Evolutionary conservation across 202 grass and related monocot species (phyloP).

Genomic region (Miscanthus sacchariflorus): DNA sequence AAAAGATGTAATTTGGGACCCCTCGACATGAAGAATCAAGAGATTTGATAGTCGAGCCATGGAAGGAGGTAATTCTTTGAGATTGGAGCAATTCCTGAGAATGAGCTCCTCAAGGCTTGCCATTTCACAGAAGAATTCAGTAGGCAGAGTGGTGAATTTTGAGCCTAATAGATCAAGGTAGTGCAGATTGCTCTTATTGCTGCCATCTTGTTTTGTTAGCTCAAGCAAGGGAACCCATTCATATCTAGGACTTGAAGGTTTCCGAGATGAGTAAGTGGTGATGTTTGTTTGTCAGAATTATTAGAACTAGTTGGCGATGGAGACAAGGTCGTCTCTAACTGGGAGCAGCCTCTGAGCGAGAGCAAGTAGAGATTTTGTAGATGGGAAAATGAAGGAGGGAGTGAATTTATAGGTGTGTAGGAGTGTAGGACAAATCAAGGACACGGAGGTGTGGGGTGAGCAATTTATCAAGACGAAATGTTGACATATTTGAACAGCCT

Average conservation of each 20-base stretch:
- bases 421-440: neutral
- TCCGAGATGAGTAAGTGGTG: neutral
- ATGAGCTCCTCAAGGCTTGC: constrained; percentile 9
- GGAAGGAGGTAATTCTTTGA: neutral
- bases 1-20: neutral
- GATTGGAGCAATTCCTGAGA: neutral
- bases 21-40: constrained; percentile 1
- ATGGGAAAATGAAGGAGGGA: neutral
- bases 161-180: constrained; percentile 18
- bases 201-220: neutral
- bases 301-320: neutral
- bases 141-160: neutral
- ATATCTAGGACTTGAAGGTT: constrained; percentile 21
- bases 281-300: neutral
- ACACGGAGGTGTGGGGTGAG: neutral
- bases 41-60: neutral
- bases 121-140: constrained; percentile 1
- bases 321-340: neutral
- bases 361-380: neutral
- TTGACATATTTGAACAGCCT: neutral
- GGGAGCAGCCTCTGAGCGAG: neutral
- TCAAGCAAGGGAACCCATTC: constrained; percentile 2
- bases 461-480: neutral
- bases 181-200: neutral
- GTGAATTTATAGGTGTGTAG: neutral